Conservation (phyloP, 2,329 filamentous ascomycete species). For the Didymellaceae sp. region DNA sequence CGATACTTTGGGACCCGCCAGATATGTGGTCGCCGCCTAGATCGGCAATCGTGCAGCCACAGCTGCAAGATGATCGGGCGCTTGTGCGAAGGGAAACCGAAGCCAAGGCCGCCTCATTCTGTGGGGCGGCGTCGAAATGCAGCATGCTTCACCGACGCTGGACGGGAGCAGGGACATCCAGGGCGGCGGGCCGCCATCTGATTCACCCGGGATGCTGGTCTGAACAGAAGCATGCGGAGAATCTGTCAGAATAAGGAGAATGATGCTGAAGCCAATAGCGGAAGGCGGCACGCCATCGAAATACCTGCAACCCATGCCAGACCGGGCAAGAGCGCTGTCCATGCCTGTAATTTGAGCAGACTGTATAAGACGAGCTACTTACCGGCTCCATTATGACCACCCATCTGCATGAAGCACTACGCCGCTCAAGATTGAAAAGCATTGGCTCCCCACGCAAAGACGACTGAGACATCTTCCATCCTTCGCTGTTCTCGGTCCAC, state of each 20-base stretch:
- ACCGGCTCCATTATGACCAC: conserved; percentile 32
- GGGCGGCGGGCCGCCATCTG: conserved; percentile 28
- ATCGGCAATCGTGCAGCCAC: conserved; percentile 41
- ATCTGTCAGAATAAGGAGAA: conserved; percentile 39
- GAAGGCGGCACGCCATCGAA: conserved; percentile 39
- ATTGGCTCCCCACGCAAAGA: conserved; percentile 32
- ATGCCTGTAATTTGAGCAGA: conserved; percentile 26
- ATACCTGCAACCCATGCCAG: conserved; percentile 42
- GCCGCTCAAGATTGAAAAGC: conserved; percentile 32
- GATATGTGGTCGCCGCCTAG: conserved; percentile 28
- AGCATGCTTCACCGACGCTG: conserved; percentile 18
- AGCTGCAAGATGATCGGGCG: conserved; percentile 26
- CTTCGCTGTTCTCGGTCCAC: conserved; percentile 27
- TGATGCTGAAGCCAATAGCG: conserved; percentile 41
- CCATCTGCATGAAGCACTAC: conserved; percentile 36
- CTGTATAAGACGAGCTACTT: conserved; percentile 46
- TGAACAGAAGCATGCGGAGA: conserved; percentile 31
- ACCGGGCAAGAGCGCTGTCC: conserved; percentile 38
- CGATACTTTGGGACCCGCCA: conserved; percentile 22
- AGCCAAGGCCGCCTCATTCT: conserved; percentile 25
- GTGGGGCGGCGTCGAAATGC: conserved; percentile 23
- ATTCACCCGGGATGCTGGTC: conserved; percentile 36
- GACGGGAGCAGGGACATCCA: conserved; percentile 27
- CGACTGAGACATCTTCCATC: conserved; percentile 36
- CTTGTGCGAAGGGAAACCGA: conserved; percentile 22